phyloP scores from a whole-genome alignment of 2,329 filamentous ascomycete species.

The Ophiostoma australiae region DNA sequence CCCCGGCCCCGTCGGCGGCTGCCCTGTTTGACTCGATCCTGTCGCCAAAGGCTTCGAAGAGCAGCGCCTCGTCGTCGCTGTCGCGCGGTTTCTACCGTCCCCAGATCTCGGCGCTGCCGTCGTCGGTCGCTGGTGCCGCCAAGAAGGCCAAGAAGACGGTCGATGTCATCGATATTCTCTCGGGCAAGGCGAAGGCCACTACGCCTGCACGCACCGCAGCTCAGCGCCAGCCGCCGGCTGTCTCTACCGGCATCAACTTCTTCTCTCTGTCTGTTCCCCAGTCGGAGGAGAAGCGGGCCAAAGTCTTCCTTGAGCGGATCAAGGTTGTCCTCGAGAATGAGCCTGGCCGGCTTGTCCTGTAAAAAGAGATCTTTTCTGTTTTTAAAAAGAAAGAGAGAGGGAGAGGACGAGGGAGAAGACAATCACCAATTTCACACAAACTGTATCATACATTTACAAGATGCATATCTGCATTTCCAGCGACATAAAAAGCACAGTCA shows the following conservation, averaged over 20 bases:
- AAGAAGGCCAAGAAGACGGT: conserved; percentile 26
- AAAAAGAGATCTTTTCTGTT: conserved; percentile 19
- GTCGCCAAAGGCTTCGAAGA: conserved; percentile 46
- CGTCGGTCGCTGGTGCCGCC: conserved; percentile 32
- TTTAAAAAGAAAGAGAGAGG: not conserved
- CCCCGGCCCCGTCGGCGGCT: conserved; percentile 62
- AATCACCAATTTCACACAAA: not conserved
- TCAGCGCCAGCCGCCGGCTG: conserved; percentile 34
- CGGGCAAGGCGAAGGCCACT: conserved; percentile 24
- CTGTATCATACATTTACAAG: conserved; percentile 8
- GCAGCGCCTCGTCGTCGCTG: conserved; percentile 23
- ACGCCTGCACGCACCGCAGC: conserved; percentile 15
- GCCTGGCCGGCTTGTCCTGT: conserved; percentile 68
- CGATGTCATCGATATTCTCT: conserved; percentile 75
- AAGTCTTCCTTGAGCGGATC: conserved; percentile 77
- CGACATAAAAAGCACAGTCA: conserved; percentile 5
- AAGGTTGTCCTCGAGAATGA: conserved; percentile 79
- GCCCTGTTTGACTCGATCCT: conserved; percentile 89
- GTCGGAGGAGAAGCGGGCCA: conserved; percentile 75
- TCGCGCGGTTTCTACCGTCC: conserved; percentile 64
- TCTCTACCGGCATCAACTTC: conserved; percentile 61
- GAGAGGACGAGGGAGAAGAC: not conserved
- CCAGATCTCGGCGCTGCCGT: conserved; percentile 58
- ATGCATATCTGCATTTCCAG: not conserved
- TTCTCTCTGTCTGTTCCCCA: conserved; percentile 77